phyloP scores from a whole-genome alignment of 176 grass and related monocot genomes.

The Dactylis glomerata region DNA sequence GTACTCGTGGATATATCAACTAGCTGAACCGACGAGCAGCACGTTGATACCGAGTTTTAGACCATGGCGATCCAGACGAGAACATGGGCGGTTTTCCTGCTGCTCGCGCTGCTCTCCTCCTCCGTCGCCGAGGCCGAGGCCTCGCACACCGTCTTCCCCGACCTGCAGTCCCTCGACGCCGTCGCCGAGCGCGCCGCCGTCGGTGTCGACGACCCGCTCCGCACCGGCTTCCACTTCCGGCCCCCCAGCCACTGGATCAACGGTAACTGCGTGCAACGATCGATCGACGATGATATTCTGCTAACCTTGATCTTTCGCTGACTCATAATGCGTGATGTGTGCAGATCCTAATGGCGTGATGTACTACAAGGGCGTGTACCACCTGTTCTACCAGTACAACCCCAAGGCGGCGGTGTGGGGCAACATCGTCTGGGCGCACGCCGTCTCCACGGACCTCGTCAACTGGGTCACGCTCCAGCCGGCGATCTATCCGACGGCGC shows the following conservation, averaged over 20 bases:
- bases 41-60: neutral
- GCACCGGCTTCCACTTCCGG: constrained; percentile 69
- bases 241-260: constrained; percentile 77
- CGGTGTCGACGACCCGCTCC: constrained; percentile 5
- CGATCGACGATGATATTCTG: neutral
- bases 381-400: constrained; percentile 80
- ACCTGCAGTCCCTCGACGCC: constrained; percentile 8
- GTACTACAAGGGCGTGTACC: constrained; percentile 64
- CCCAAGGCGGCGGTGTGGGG: constrained; percentile 58
- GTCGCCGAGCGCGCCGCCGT: neutral
- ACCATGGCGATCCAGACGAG: neutral
- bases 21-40: constrained; percentile 4
- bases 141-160: constrained; percentile 10
- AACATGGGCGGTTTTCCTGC: constrained; percentile 9
- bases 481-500: constrained; percentile 55
- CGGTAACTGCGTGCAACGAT: constrained; percentile 22
- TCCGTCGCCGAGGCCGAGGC: constrained; percentile 26
- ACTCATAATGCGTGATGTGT: neutral
- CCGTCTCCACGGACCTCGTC: constrained; percentile 61
- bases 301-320: neutral
- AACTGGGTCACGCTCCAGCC: constrained; percentile 55
- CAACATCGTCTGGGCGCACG: constrained; percentile 68
- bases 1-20: neutral
- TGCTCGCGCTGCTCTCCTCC: constrained; percentile 22
- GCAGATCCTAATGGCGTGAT: constrained; percentile 58